A percentile compares a stretch with the other conserved stretches of the same genome.
Conservation (phyloP, 2,329 filamentous ascomycete genomes). For the Venturia carpophila region DNA sequence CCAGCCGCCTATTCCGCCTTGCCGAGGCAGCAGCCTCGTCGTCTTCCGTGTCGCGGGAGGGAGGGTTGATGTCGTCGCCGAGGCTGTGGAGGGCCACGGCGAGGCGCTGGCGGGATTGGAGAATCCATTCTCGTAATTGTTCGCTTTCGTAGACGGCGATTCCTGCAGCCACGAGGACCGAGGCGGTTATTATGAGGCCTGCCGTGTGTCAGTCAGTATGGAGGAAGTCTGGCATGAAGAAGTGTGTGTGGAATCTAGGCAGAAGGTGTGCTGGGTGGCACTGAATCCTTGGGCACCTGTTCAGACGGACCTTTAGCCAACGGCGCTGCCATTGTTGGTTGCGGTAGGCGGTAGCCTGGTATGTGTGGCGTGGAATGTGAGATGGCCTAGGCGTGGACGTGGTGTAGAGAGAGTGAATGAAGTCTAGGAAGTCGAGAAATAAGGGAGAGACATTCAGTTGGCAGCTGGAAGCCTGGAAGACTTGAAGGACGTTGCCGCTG, state of each 20-base stretch:
- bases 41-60: slow-evolving; percentile 23
- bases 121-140: slow-evolving; percentile 55
- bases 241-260: background rate
- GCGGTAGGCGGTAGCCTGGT: background rate
- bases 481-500: background rate
- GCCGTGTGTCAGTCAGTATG: background rate
- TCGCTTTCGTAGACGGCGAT: slow-evolving; percentile 58
- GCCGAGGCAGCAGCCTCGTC: slow-evolving; percentile 24
- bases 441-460: background rate
- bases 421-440: background rate
- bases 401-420: background rate
- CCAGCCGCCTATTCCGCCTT: slow-evolving; percentile 26
- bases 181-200: slow-evolving; percentile 47
- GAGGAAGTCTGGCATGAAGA: background rate
- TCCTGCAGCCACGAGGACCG: slow-evolving; percentile 53
- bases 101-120: slow-evolving; percentile 53
- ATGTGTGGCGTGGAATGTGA: background rate
- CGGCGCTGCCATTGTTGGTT: slow-evolving; percentile 5
- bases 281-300: background rate
- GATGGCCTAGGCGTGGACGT: background rate
- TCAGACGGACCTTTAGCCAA: slow-evolving; percentile 9
- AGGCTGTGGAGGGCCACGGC: slow-evolving; percentile 51
- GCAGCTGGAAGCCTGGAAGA: background rate
- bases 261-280: background rate
- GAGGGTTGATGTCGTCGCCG: slow-evolving; percentile 50